Evolutionary conservation across 306 rosid genomes (phyloP), one percentile per base, ranked within the genome.

Genomic region (Cucumis melo): DNA sequence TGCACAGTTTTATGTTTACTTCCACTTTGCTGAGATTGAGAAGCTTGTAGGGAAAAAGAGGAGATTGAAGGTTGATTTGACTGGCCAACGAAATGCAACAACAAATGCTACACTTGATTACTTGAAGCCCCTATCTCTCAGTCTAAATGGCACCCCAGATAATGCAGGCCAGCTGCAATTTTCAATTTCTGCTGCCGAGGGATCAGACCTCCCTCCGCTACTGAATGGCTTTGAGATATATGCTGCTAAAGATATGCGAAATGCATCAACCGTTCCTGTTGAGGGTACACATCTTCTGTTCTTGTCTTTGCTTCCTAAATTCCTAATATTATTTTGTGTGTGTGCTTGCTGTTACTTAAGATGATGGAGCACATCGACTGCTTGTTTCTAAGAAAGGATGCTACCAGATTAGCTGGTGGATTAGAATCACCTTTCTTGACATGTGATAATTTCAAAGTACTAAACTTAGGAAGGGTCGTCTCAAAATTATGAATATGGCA

Each of bases 1-100:
- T 48, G 34, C 73, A 6, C 51, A 16, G 46, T 50, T 64, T 67
- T 74, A 21, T 38, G 53, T 82, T 56, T 78, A 66, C 74, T 82
- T 82, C 72, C 85, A 82, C 77, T 82, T 82, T 66, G 50, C 63
- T 79, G 85, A 78, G 50, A 65, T 66, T 34, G 27, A 73, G 14
- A 15, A 66, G 56, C 74, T 78, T 64, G n/a, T 34, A 19, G 77
- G 80, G 6, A 17, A 57, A 16, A 73, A 21, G 59, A 75, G 85
- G 70, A 61, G 56, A 24, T 19, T 79, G 54, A 19, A 24, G 42
- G 67, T 82, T 32, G 44, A 21, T 66, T 23, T 83, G 38, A 42
- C 62, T 54, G 83, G 14, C 19, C 63, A 71, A 64, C 19, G 9
- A 39, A 12, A 29, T 39, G 50, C 44, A 55, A 59, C 80, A 17